phyloP scores from a whole-genome alignment of 2,329 filamentous ascomycete species.

The Talaromyces sp. region DNA sequence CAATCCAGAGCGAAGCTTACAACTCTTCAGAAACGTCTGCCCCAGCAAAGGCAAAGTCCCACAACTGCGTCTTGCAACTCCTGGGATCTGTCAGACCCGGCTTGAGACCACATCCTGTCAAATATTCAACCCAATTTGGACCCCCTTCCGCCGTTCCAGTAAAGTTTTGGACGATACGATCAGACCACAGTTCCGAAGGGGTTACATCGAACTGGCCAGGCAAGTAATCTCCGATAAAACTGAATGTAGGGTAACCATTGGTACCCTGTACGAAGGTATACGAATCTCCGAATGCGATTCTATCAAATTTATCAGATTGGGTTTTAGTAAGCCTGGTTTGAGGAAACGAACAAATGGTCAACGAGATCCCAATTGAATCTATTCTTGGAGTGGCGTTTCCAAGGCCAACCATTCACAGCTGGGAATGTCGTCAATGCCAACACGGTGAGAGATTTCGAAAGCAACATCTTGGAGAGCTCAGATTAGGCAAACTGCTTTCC shows the following conservation, averaged over 20 bases:
- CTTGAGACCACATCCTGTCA: neutral
- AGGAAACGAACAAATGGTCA: neutral
- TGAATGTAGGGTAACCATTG: slow-evolving; percentile 50
- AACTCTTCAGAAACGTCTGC: neutral
- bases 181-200: neutral
- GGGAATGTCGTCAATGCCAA: neutral
- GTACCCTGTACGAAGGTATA: slow-evolving; percentile 53
- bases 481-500: too few species aligned
- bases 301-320: neutral
- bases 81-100: neutral
- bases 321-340: too few species aligned
- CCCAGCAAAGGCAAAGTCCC: neutral
- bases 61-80: neutral
- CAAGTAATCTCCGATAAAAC: slow-evolving; percentile 55
- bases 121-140: neutral
- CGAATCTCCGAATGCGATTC: slow-evolving; percentile 25
- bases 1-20: neutral
- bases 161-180: neutral
- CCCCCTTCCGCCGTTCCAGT: neutral
- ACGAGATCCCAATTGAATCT: neutral
- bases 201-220: slow-evolving; percentile 24
- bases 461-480: neutral
- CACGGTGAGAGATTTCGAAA: neutral
- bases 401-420: neutral
- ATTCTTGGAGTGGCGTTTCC: neutral